These are phyloP conservation scores for Colletotrichum sp. DNA, from an alignment of 2,329 filamentous ascomycete genomes.

Conservation along the genomic window DNA sequence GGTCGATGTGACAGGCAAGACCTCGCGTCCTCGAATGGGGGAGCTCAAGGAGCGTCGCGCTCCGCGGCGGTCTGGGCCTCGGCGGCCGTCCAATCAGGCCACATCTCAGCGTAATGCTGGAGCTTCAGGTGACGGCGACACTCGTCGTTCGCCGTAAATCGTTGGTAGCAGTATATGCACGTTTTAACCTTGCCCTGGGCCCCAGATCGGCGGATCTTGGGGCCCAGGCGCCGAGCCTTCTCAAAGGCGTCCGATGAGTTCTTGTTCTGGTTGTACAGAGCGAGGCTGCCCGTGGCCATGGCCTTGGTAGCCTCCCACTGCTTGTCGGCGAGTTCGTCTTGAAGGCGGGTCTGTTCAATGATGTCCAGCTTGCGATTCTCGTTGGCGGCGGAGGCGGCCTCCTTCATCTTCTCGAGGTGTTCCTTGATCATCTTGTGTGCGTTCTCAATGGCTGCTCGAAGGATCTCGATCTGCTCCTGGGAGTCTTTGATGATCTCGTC, in stretches of 20 bases:
- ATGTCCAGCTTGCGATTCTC: not conserved
- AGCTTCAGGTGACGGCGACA: not conserved
- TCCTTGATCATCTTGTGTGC: accelerated
- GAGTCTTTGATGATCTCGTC: accelerated
- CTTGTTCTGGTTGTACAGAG: not conserved
- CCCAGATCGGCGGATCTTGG: not conserved
- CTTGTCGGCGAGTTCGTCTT: not conserved
- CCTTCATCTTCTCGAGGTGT: not conserved
- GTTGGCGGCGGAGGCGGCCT: not conserved
- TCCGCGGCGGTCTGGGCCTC: not conserved
- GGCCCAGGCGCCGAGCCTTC: not conserved
- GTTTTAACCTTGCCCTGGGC: not conserved
- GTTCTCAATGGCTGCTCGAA: accelerated
- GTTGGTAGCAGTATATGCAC: not conserved
- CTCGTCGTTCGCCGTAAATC: not conserved
- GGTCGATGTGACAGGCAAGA: not conserved
- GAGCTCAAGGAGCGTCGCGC: not conserved
- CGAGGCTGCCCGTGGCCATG: not conserved
- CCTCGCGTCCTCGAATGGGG: no score
- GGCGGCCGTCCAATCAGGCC: not conserved
- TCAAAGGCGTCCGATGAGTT: not conserved
- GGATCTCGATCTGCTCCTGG: not conserved
- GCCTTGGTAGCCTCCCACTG: not conserved
- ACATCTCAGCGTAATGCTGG: not conserved
- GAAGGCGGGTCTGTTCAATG: not conserved